Evolutionary conservation across 2,329 filamentous ascomycete species (phyloP).

Genomic region (Coniochaeta sp.): DNA sequence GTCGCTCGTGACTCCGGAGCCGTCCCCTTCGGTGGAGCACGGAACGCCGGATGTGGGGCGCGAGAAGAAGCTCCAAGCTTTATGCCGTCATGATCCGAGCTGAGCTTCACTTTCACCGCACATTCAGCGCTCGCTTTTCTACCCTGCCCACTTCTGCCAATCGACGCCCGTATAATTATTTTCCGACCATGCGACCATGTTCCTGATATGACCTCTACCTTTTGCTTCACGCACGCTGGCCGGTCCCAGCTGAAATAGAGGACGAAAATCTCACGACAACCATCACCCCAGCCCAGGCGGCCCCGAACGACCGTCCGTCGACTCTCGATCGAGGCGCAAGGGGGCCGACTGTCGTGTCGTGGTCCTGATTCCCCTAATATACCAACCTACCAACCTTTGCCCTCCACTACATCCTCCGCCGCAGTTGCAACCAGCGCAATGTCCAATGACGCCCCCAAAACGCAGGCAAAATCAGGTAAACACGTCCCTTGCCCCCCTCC

Average conservation of each 20-base stretch:
- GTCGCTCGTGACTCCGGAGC: background rate
- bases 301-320: background rate
- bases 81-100: constrained; percentile 3
- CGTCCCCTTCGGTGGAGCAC: background rate
- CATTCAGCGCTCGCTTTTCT: background rate
- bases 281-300: background rate
- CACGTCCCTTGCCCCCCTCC: background rate
- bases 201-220: background rate
- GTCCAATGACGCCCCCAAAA: constrained; percentile 25
- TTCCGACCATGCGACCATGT: background rate
- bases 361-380: no score
- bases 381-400: no score
- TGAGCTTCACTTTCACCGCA: background rate
- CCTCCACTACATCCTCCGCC: background rate
- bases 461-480: constrained; percentile 26
- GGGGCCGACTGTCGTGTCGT: background rate
- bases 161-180: background rate
- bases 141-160: no score
- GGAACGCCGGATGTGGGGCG: background rate
- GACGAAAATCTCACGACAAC: background rate
- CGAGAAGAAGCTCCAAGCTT: background rate
- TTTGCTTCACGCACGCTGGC: background rate
- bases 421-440: constrained; percentile 15
- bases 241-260: constrained; percentile 2
- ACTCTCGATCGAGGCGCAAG: background rate